Conservation (phyloP, 2,329 filamentous ascomycete species). For the Aspergillus intermedius region DNA sequence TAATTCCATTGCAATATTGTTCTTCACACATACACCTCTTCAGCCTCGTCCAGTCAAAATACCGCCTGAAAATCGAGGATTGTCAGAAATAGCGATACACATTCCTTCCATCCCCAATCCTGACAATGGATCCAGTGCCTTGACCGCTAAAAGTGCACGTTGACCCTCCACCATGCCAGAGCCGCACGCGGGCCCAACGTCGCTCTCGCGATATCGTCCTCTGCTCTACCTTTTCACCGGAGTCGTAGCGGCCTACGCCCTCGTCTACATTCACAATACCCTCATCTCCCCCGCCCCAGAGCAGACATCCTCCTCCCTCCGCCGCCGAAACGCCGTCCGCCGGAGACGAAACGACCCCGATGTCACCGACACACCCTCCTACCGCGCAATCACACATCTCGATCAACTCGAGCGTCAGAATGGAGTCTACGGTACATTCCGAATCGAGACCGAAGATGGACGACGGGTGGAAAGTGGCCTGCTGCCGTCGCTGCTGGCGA, state of each 20-base stretch:
- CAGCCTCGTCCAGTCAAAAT: too few relatives aligned
- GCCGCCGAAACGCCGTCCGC: slow-evolving; percentile 35
- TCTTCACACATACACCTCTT: not conserved
- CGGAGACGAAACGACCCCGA: slow-evolving; percentile 27
- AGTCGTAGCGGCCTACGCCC: slow-evolving; percentile 36
- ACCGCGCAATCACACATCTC: slow-evolving; percentile 33
- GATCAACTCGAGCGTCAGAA: slow-evolving; percentile 36
- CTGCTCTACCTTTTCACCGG: slow-evolving; percentile 37
- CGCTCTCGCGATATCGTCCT: slow-evolving; percentile 35
- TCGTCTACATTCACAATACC: slow-evolving; percentile 34
- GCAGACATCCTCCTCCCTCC: slow-evolving; percentile 22
- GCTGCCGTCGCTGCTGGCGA: slow-evolving; percentile 37
- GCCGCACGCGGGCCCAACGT: slow-evolving; percentile 23
- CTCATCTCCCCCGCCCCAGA: slow-evolving; percentile 20
- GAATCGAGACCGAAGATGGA: slow-evolving; percentile 37
- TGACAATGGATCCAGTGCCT: slow-evolving; percentile 12
- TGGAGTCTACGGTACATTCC: slow-evolving; percentile 37
- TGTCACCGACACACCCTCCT: slow-evolving; percentile 27
- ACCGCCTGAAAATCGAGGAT: not conserved
- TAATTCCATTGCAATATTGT: not conserved
- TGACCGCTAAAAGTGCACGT: slow-evolving; percentile 9
- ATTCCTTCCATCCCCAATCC: not conserved
- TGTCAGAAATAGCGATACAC: not conserved
- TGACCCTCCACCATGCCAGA: slow-evolving; percentile 25
- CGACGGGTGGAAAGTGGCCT: slow-evolving; percentile 36